Percentiles rank a stretch among this genome's conserved stretches.
phyloP scores from a whole-genome alignment of 352 stramenopile genomes.

The Phytophthora constricta region DNA sequence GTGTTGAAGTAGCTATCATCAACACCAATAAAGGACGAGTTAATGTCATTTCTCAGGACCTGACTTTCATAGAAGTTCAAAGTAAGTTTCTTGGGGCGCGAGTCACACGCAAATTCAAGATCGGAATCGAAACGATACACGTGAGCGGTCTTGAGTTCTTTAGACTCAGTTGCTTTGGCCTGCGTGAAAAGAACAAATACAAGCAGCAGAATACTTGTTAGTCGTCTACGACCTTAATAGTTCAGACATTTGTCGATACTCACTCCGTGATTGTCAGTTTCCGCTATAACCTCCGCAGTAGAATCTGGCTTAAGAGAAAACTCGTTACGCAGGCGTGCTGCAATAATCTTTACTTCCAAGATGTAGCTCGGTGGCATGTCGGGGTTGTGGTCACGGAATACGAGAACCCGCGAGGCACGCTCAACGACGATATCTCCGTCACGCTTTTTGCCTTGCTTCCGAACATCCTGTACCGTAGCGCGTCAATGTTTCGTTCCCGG shows the following conservation, averaged over 20 bases:
- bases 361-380: conserved; percentile 70
- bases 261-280: conserved; percentile 75
- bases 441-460: conserved; percentile 73
- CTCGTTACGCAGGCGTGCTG: conserved; percentile 68
- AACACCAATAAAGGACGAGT: conserved; percentile 59
- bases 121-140: conserved; percentile 88
- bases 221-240: not conserved
- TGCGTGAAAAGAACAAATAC: conserved; percentile 10
- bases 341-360: conserved; percentile 87
- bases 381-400: conserved; percentile 75
- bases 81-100: conserved; percentile 69
- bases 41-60: conserved; percentile 35
- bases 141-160: conserved; percentile 77
- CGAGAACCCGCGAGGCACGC: conserved; percentile 77
- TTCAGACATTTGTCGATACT: conserved; percentile 15
- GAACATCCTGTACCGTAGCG: conserved; percentile 73
- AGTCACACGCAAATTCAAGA: conserved; percentile 69
- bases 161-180: conserved; percentile 62
- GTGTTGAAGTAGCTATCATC: conserved; percentile 58
- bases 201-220: not conserved
- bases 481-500: conserved; percentile 72
- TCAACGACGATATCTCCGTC: conserved; percentile 79
- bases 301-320: conserved; percentile 66
- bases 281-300: conserved; percentile 61
- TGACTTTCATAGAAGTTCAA: conserved; percentile 75